These are phyloP conservation scores for Hibiscus trionum DNA, from an alignment of 345 rosid species.

Conservation along the genomic window DNA sequence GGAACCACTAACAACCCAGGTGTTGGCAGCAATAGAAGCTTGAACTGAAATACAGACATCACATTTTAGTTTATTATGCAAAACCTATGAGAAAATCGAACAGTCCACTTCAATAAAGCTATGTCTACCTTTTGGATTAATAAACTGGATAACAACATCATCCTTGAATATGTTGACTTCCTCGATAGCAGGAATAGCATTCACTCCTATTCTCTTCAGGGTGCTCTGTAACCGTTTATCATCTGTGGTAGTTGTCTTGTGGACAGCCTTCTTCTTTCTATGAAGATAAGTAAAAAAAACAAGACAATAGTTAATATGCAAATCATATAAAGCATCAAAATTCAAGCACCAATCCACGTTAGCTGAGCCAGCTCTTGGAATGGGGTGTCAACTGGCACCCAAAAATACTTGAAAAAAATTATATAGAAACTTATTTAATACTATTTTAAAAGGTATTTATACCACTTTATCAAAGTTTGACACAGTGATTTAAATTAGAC, in stretches of 20 bases:
- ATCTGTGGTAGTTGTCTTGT: slow-evolving; percentile 93
- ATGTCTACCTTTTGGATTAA: slow-evolving; percentile 70
- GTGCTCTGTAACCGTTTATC: slow-evolving; percentile 99
- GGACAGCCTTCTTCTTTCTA: slow-evolving; percentile 99
- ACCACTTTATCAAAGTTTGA: too few relatives aligned
- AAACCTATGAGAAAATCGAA: background rate
- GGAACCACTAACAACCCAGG: slow-evolving; percentile 96
- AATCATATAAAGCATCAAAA: background rate
- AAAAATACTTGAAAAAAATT: too few relatives aligned
- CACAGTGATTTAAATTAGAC: too few relatives aligned
- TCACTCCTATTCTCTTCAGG: slow-evolving; percentile 89
- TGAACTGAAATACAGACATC: slow-evolving; percentile 49
- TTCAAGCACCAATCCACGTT: background rate
- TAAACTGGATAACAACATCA: slow-evolving; percentile 81
- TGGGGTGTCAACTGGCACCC: too few relatives aligned
- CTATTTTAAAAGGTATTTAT: too few relatives aligned
- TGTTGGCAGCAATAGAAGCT: slow-evolving; percentile 93
- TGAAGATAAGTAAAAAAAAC: background rate
- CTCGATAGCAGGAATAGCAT: slow-evolving; percentile 82
- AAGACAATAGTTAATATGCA: background rate
- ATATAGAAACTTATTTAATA: too few relatives aligned
- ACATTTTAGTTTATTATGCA: background rate
- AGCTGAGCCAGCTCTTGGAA: too few relatives aligned
- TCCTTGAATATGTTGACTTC: slow-evolving; percentile 98
- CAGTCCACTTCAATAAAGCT: background rate